These are phyloP conservation scores for Kwoniella mangroviensis DNA, from an alignment of 768 basidiomycete genomes.

Conservation along the genomic window DNA sequence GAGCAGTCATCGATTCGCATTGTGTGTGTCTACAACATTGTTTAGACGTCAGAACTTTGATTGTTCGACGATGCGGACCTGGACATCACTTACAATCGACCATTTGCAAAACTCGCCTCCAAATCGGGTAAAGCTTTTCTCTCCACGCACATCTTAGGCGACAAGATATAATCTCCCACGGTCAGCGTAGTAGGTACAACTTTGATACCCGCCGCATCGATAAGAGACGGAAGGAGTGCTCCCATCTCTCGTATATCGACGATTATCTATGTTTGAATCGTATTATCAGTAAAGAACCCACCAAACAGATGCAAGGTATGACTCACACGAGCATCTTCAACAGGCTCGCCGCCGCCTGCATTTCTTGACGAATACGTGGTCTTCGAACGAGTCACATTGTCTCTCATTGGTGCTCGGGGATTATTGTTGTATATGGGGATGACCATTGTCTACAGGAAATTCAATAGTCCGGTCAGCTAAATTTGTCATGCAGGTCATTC, in stretches of 20 bases:
- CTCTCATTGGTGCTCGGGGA: slow-evolving; percentile 55
- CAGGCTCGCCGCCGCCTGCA: slow-evolving; percentile 79
- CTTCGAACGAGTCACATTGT: slow-evolving; percentile 51
- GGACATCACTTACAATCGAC: slow-evolving; percentile 73
- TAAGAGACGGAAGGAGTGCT: slow-evolving; percentile 83
- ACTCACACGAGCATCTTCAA: slow-evolving; percentile 64
- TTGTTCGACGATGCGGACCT: no score
- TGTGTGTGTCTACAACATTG: slow-evolving; percentile 76
- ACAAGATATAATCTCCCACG: slow-evolving; percentile 93
- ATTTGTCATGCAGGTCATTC: not conserved
- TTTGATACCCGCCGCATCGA: slow-evolving; percentile 78
- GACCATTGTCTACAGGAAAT: slow-evolving; percentile 73
- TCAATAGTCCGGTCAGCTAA: not conserved
- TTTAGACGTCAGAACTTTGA: not conserved
- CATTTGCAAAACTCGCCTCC: slow-evolving; percentile 90
- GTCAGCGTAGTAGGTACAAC: slow-evolving; percentile 91
- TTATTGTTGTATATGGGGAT: slow-evolving; percentile 69
- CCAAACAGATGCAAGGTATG: not conserved
- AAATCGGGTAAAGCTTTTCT: slow-evolving; percentile 92
- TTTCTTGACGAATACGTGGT: slow-evolving; percentile 72
- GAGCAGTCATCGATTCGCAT: slow-evolving; percentile 93
- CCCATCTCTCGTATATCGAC: slow-evolving; percentile 97
- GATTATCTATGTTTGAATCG: slow-evolving; percentile 67
- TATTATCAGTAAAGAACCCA: no score
- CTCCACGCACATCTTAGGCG: slow-evolving; percentile 94